Base-by-base conservation (phyloP, 129 eudicot species). In the Helianthus tuberosus region DNA sequence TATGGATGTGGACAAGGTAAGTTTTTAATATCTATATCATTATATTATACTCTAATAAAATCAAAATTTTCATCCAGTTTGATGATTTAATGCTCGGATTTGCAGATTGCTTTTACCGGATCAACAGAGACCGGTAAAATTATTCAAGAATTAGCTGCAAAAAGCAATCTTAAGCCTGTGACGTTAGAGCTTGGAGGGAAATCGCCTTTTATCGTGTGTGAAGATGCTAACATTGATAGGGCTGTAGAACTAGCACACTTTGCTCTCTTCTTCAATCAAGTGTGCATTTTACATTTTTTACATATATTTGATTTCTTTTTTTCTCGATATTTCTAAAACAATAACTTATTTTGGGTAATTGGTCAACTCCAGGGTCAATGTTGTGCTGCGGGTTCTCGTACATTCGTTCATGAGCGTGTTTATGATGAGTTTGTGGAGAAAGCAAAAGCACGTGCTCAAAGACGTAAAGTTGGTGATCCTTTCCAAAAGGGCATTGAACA, bases 261-360 rank as follows among this genome's bases (percentile, higher is more conserved):
- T 81, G 97, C 97, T 66, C 86, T 91, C 15, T 91, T 91, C 82
- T 91, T 84, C 63, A 91, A 91, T 80, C 97, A 91, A 78, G 97
- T 86, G 29, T 71, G 81, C 57, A 11, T 6, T 63, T 6, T 44
- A 14, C 38, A 15, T 4, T 25, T 27, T 4, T 64, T 11, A 11
- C 7, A 59, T n/a, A 23, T 62, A 46, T 13, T 20, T 17, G 16
- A 16, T 71, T 16, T 13, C 41, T 29, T 61, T 43, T 48, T 10
- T 63, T 65, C 63, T 36, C 48, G 6, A 43, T 29, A 16, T n/a
- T 11, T 35, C 25, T 63, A 8, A 50, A 64, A 51, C 5, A 57
- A 39, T 54, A 23, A 35, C 49, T 70, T 23, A 23, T 15, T 47
- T 4, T 3, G 29, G 12, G 27, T 16, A 5, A 27, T 44, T 25